Evolutionary conservation across 2,329 filamentous ascomycete genomes (phyloP).

Genomic region (Plectosphaerella sp.): DNA sequence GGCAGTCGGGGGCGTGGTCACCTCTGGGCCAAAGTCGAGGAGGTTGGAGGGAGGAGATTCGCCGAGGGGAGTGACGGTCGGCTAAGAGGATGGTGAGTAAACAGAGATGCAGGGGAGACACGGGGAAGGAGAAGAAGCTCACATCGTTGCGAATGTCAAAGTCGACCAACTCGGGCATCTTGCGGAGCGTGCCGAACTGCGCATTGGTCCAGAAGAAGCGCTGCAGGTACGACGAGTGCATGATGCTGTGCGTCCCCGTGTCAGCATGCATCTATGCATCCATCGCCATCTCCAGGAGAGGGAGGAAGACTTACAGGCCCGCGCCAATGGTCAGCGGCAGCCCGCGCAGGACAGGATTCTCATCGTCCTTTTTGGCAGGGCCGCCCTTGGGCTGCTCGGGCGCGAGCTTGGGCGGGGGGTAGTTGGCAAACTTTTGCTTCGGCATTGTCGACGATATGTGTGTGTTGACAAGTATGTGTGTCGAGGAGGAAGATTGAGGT

Average conservation of each 20-base stretch:
- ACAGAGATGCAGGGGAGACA: constrained; percentile 1
- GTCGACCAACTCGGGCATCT: constrained; percentile 38
- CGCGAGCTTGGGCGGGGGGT: constrained; percentile 10
- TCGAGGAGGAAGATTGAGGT: neutral
- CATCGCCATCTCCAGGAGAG: neutral
- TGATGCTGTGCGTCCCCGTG: constrained; percentile 39
- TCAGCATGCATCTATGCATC: too few species aligned
- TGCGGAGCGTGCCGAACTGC: constrained; percentile 42
- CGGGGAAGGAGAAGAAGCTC: constrained; percentile 12
- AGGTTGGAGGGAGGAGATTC: constrained; percentile 24
- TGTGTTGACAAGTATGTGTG: too few species aligned
- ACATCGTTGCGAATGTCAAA: constrained; percentile 46
- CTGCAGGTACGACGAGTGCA: constrained; percentile 57
- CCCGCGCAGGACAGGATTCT: constrained; percentile 69
- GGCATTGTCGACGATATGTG: constrained; percentile 5
- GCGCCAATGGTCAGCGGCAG: constrained; percentile 56
- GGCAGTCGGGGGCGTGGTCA: constrained; percentile 21
- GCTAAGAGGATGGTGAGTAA: constrained; percentile 29
- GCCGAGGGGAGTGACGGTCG: constrained; percentile 50
- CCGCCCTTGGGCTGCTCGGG: constrained; percentile 1
- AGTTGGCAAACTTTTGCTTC: constrained; percentile 12
- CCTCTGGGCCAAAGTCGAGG: constrained; percentile 35
- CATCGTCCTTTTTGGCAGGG: constrained; percentile 30
- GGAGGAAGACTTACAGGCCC: constrained; percentile 49
- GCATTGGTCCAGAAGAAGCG: constrained; percentile 68